Conservation (phyloP, 1,284 basidiomycete genomes). For the Uromyces viciae-fabae region DNA sequence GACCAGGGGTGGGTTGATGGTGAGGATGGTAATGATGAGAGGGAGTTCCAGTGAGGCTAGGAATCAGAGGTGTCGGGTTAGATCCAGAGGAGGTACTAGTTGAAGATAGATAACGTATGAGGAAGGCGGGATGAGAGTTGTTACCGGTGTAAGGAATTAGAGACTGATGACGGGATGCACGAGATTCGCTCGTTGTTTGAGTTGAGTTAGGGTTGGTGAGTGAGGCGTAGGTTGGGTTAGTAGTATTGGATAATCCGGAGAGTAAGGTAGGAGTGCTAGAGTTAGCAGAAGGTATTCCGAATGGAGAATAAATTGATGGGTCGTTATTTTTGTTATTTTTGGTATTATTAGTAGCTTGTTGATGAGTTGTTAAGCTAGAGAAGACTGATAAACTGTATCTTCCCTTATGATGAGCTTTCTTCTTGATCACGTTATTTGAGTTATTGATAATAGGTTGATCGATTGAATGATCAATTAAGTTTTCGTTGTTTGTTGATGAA, state of each 20-base stretch:
- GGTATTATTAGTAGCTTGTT: conserved; percentile 20
- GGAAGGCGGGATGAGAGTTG: neutral
- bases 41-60: conserved; percentile 31
- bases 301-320: neutral
- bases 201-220: neutral
- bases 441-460: neutral
- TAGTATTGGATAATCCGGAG: neutral
- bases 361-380: neutral
- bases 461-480: neutral
- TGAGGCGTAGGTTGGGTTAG: neutral
- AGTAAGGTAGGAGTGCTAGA: conserved; percentile 9
- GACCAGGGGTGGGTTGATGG: conserved; percentile 21
- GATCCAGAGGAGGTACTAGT: conserved; percentile 14
- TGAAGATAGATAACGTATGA: conserved; percentile 58
- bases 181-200: neutral
- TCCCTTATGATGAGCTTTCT: conserved; percentile 17
- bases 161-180: conserved; percentile 7
- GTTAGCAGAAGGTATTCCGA: neutral
- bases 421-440: conserved; percentile 17
- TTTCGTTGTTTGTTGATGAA: neutral
- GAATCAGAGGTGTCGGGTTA: neutral
- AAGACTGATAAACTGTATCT: conserved; percentile 20
- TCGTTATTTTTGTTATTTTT: conserved; percentile 22
- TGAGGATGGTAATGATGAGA: conserved; percentile 15
- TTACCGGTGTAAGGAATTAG: neutral